Evolutionary conservation across 225 moss, liverwort and hornwort genomes (phyloP).

Genomic region (Physcomitrium patens): DNA sequence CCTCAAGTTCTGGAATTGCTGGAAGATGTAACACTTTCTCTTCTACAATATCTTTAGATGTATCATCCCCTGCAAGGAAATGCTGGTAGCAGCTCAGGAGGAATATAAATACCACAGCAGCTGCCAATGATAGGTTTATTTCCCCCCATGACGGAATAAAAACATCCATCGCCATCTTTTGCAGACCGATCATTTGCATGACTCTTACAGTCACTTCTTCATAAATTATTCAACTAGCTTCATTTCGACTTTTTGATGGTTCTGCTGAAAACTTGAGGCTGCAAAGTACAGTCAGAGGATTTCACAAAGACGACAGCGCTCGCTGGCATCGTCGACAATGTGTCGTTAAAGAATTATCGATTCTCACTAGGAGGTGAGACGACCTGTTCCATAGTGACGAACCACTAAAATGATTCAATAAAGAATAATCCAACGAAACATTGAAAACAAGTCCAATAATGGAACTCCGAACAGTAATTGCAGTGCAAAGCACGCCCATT

Average conservation of each 20-base stretch:
- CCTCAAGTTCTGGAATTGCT: conserved; percentile 43
- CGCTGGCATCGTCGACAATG: conserved; percentile 14
- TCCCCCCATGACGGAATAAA: conserved; percentile 89
- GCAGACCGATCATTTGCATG: conserved; percentile 58
- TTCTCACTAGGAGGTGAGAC: conserved; percentile 2
- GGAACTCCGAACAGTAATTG: conserved; percentile 1
- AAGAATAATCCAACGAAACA: neutral
- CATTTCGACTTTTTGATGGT: conserved; percentile 5
- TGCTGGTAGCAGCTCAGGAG: conserved; percentile 70
- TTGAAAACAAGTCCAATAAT: conserved; percentile 1
- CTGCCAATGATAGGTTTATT: conserved; percentile 67
- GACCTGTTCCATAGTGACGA: conserved; percentile 4
- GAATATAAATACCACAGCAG: conserved; percentile 58
- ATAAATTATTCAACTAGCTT: conserved; percentile 12
- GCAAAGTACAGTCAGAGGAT: conserved; percentile 13
- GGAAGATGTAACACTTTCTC: conserved; percentile 40
- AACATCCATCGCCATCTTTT: conserved; percentile 66
- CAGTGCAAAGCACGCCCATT: conserved; percentile 7
- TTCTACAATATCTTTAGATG: conserved; percentile 30
- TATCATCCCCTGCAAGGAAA: conserved; percentile 40
- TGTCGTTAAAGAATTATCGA: neutral
- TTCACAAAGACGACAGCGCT: conserved; percentile 22
- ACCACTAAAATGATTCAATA: conserved; percentile 14
- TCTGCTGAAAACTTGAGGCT: conserved; percentile 18
- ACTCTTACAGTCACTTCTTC: conserved; percentile 11